Evolutionary conservation across 768 basidiomycete species (phyloP), one percentile per base, ranked within the genome.

Genomic region (Tulasnella sp.): DNA sequence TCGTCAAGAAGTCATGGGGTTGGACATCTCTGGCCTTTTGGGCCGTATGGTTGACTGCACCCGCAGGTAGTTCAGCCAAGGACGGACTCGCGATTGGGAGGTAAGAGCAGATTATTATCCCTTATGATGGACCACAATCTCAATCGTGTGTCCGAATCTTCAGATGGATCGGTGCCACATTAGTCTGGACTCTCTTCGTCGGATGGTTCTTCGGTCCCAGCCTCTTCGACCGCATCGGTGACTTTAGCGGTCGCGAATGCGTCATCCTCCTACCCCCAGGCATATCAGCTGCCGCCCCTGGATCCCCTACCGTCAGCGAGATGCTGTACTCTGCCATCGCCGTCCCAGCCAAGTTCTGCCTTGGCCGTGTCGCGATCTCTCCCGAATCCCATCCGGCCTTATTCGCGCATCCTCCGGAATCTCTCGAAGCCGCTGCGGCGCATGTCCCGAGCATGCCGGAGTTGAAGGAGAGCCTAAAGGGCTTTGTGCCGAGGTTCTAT

Each of bases 1-100:
- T 95, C 72, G 89, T 94, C 68, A 98, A 98, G 73, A 77, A 80
- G 54, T 82, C 86, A 23, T 96, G 95, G 93, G 89, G 74, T 0
- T 96, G 93, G 92, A 93, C 92, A 1, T 77, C 88, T 5, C 75
- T 75, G 32, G 75, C 79, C 0, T 90, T 88, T 66, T 67, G 83
- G 56, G 65, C 78, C 56, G 74, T 78, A 24, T 85, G 79, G 76
- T 27, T 77, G 51, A 83, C 86, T 1, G 78, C 79, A 63, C 80
- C 84, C 3, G 69, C 74, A 15, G 34, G 34, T 15, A 38, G 34
- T 38, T 38, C 34, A 7, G 34, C 15, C 34, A 38, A 38, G 1
- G 67, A 69, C 29, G 9, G 69, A 27, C 32, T 45, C 34, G 44
- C 30, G 47, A 52, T 34, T 19, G 23, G 23, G 42, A 45, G 41